phyloP scores from a whole-genome alignment of 108 stramenopile species.

The Mayamaea pseudoterrestris region DNA sequence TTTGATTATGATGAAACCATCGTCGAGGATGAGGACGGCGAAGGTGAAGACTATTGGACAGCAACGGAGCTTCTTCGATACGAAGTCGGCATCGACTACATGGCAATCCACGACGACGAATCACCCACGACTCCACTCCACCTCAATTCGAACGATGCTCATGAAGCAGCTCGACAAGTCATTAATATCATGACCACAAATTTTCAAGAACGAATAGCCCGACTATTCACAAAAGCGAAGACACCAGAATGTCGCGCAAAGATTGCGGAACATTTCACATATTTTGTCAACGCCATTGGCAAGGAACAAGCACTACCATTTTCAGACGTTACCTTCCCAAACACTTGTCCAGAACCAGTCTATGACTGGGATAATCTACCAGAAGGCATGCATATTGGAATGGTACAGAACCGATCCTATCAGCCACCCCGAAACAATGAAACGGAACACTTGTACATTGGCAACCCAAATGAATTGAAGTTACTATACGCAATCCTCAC shows the following conservation, averaged over 20 bases:
- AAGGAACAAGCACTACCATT: conserved; percentile 57
- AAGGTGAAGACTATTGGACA: conserved; percentile 1
- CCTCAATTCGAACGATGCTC: background rate
- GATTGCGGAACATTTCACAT: conserved; percentile 63
- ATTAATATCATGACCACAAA: background rate
- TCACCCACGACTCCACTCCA: background rate
- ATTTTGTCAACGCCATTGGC: conserved; percentile 68
- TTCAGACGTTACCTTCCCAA: conserved; percentile 38
- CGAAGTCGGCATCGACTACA: background rate
- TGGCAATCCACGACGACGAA: background rate
- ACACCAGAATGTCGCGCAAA: conserved; percentile 65
- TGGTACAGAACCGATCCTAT: conserved; percentile 64
- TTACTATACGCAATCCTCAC: conserved; percentile 77
- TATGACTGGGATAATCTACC: conserved; percentile 60
- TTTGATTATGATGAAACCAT: too few species aligned
- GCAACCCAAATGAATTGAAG: conserved; percentile 43
- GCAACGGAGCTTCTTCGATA: background rate
- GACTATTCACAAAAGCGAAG: conserved; percentile 51
- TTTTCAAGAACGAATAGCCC: conserved; percentile 18
- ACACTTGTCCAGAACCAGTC: conserved; percentile 31
- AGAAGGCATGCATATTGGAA: conserved; percentile 29
- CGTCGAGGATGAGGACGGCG: conserved; percentile 11
- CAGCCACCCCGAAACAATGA: conserved; percentile 50
- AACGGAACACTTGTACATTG: conserved; percentile 56
- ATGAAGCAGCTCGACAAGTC: background rate